Evolutionary conservation across 345 rosid species (phyloP).

Genomic region (Eucalyptus marginata): DNA sequence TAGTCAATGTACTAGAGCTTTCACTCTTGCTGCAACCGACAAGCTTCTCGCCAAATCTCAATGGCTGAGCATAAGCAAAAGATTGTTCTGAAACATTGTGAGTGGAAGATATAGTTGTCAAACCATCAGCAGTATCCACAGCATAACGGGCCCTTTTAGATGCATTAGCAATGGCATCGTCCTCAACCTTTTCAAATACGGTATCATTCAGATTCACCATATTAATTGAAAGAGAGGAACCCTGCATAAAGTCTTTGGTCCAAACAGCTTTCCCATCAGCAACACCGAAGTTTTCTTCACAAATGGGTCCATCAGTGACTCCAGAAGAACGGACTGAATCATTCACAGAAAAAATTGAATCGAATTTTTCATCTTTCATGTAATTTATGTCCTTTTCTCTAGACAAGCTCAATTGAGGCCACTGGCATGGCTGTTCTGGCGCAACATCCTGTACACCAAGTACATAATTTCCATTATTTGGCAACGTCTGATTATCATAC

Average conservation of each 20-base stretch:
- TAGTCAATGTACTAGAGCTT: constrained; percentile 15
- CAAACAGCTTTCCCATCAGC: constrained; percentile 10
- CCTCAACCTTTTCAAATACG: constrained; percentile 5
- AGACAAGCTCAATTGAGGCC: constrained; percentile 2
- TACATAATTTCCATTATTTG: constrained; percentile 7
- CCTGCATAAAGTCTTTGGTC: constrained; percentile 13
- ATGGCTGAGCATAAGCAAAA: constrained; percentile 11
- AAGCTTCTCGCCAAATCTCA: constrained; percentile 9
- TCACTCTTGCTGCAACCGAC: constrained; percentile 15
- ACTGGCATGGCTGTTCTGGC: neutral
- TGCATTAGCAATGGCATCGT: constrained; percentile 6
- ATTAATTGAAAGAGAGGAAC: constrained; percentile 9
- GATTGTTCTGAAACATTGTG: constrained; percentile 11
- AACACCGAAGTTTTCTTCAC: neutral
- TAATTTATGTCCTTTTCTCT: neutral
- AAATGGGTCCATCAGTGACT: constrained; percentile 1
- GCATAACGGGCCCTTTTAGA: constrained; percentile 6
- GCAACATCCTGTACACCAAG: constrained; percentile 11
- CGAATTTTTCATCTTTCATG: neutral
- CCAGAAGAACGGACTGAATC: neutral
- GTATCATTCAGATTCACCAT: neutral
- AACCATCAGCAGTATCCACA: constrained; percentile 9
- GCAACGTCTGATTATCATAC: constrained; percentile 13
- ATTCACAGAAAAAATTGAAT: neutral
- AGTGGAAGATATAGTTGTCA: neutral